Conservation (phyloP, 2,329 filamentous ascomycete species). For the Aspergillus glaucus region DNA sequence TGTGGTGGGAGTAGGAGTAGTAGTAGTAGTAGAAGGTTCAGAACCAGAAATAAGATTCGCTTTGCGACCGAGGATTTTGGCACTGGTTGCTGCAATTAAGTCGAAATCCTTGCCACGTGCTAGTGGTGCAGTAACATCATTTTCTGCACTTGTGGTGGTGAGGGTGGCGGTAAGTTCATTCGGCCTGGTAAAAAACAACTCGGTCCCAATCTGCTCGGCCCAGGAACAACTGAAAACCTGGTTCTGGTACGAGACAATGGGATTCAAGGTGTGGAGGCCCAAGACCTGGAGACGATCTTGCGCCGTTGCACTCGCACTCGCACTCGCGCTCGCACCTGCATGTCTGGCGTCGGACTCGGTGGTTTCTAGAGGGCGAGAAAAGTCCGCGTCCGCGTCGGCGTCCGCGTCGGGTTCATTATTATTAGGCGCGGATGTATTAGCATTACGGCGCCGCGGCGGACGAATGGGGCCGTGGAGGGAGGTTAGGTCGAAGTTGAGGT, state of each 20-base stretch:
- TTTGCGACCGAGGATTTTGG: slow-evolving; percentile 63
- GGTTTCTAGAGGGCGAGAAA: slow-evolving; percentile 29
- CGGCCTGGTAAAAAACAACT: slow-evolving; percentile 61
- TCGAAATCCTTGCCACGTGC: slow-evolving; percentile 50
- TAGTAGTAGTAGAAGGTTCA: slow-evolving; percentile 6
- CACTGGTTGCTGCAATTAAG: slow-evolving; percentile 63
- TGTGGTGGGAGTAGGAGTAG: not conserved
- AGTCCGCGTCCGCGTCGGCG: not conserved
- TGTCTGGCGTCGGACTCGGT: slow-evolving; percentile 18
- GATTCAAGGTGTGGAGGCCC: slow-evolving; percentile 70
- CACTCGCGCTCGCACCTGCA: not conserved
- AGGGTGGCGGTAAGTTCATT: slow-evolving; percentile 22
- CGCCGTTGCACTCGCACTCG: slow-evolving; percentile 1
- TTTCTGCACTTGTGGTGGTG: slow-evolving; percentile 30
- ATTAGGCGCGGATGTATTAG: too few species aligned
- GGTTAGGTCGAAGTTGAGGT: slow-evolving; percentile 55
- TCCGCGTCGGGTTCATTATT: slow-evolving; percentile 24
- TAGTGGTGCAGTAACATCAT: slow-evolving; percentile 41
- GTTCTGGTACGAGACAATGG: slow-evolving; percentile 72
- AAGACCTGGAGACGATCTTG: slow-evolving; percentile 63
- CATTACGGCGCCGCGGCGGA: slow-evolving; percentile 21
- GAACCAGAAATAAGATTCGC: slow-evolving; percentile 51
- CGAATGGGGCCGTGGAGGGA: slow-evolving; percentile 36
- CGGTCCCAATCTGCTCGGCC: slow-evolving; percentile 77
- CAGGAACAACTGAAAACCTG: slow-evolving; percentile 74